Base-by-base conservation (phyloP, 331 rosid genomes). In the Acacia pycnantha region DNA sequence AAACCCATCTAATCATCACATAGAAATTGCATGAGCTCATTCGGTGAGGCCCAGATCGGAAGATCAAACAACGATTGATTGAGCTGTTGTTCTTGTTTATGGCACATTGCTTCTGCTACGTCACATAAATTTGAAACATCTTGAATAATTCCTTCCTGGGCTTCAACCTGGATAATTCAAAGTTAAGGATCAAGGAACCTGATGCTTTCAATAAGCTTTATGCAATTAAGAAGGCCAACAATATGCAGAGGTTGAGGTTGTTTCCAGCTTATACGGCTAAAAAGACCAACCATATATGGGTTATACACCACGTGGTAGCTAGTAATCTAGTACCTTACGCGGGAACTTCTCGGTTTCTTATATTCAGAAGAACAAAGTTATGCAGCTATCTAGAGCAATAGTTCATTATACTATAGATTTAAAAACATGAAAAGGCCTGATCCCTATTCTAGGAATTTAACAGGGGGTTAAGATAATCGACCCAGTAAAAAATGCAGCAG, bases 1-100 rank as follows among this genome's bases (percentile, higher is more conserved):
- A 64, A 86, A 79, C 84, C 46, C 14, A 4, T 21, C 84, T 84
- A 90, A 77, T 84, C 87, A 33, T 89, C 96, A 65, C 93, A 89
- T 1, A 95, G 85, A 12, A 85, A 88, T 48, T 89, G 84, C 87
- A 96, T 87, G 50, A 96, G 94, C 78, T 90, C 93, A 1, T 51
- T 72, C 4, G 98, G 97, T 14, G 96, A 89, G 56, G 85, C 87
- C 98, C 99, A 91, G 29, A 96, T 82, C 6, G 98, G 98, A 80
- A 92, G 93, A 84, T 92, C 90, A 53, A 94, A 85, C 40, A 92
- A 82, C 21, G 89, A 78, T 77, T 88, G 91, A 24, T 90, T 86
- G n/a, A 82, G 76, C 72, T 74, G 88, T 80, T 89, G 88, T 82
- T 94, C 94, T 66, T 90, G 86, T 24, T 82, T 82, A n/a, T 41